Conservation (phyloP, 176 grass and related monocot species). For the Carex pumila region DNA sequence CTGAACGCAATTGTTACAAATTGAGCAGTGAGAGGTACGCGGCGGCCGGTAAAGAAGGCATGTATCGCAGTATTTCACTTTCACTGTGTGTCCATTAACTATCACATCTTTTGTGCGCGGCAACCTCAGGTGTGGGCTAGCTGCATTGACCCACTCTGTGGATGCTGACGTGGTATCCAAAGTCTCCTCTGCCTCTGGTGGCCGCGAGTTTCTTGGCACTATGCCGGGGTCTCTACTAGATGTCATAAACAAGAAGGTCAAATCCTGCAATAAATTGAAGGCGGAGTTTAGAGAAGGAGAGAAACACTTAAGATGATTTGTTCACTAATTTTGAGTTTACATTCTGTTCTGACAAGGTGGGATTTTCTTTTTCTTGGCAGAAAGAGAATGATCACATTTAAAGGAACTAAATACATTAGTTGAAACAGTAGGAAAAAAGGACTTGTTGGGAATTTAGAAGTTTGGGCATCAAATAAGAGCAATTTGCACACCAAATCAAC, state of each 20-base stretch:
- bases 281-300: neutral
- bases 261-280: conserved; percentile 22
- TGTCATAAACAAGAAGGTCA: conserved; percentile 62
- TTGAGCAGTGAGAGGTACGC: conserved; percentile 67
- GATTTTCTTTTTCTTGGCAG: neutral
- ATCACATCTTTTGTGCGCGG: conserved; percentile 55
- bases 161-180: conserved; percentile 30
- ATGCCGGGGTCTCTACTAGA: conserved; percentile 90
- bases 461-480: neutral
- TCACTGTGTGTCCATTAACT: conserved; percentile 53
- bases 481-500: neutral
- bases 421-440: neutral
- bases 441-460: neutral
- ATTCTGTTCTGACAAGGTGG: neutral
- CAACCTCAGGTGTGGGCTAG: conserved; percentile 52
- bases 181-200: conserved; percentile 21
- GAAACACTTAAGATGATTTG: neutral
- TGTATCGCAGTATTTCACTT: conserved; percentile 91
- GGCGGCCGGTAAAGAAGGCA: conserved; percentile 79
- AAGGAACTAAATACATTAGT: neutral
- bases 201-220: conserved; percentile 62
- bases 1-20: conserved; percentile 92
- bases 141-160: conserved; percentile 57
- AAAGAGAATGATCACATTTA: neutral
- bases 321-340: neutral